Conservation (phyloP, 1,139 yeast species). For the Candida sojae region DNA sequence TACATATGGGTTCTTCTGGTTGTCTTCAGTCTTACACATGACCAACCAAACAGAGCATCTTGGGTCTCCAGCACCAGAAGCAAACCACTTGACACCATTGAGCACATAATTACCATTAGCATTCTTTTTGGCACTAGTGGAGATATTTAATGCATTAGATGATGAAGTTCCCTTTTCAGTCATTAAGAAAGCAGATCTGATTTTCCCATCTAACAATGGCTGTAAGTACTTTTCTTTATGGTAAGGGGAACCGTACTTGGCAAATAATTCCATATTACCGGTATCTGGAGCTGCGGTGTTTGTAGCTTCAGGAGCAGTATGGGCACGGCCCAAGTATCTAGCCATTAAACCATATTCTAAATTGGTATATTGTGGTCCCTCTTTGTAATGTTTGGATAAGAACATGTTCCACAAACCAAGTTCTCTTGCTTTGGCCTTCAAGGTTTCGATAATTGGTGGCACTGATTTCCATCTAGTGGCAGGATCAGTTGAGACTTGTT, state of each 20-base stretch:
- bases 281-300: constrained; percentile 72
- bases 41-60: constrained; percentile 62
- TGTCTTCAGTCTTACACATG: constrained; percentile 61
- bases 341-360: constrained; percentile 75
- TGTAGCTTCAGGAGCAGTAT: constrained; percentile 62
- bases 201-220: constrained; percentile 60
- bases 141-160: constrained; percentile 67
- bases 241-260: constrained; percentile 54
- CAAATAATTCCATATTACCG: constrained; percentile 74
- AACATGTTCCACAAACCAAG: constrained; percentile 70
- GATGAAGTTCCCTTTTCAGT: constrained; percentile 69
- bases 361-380: constrained; percentile 67
- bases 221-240: constrained; percentile 57
- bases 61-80: constrained; percentile 77
- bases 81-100: constrained; percentile 75
- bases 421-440: constrained; percentile 56
- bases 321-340: constrained; percentile 61
- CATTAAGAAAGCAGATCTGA: constrained; percentile 70
- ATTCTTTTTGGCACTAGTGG: constrained; percentile 48
- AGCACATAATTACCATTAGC: constrained; percentile 53
- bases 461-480: constrained; percentile 48
- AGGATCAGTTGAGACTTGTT: constrained; percentile 43
- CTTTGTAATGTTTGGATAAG: constrained; percentile 55
- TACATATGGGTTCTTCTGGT: constrained; percentile 35
- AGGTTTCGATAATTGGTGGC: constrained; percentile 53